A percentile compares a stretch with the other conserved stretches of the same genome.
phyloP scores from a whole-genome alignment of 108 stramenopile genomes.

The Fragilaria crotonensis region DNA sequence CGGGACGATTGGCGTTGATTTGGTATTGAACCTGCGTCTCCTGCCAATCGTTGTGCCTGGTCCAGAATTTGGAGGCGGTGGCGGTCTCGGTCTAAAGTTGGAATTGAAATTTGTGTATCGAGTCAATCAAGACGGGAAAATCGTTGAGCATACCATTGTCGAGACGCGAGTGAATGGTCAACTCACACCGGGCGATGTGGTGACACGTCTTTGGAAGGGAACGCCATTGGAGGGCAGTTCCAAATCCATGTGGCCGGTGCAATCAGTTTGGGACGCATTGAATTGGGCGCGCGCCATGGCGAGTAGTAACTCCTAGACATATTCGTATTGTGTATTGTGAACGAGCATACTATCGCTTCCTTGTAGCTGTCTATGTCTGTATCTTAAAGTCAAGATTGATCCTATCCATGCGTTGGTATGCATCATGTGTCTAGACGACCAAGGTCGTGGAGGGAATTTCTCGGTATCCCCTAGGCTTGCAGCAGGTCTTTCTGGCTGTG shows the following conservation, averaged over 20 bases:
- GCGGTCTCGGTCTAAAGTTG: slow-evolving; percentile 47
- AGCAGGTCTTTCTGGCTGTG: background rate
- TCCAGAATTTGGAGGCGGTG: slow-evolving; percentile 2
- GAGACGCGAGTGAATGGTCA: slow-evolving; percentile 72
- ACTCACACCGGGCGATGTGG: slow-evolving; percentile 60
- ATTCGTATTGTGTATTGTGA: background rate
- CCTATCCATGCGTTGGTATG: background rate
- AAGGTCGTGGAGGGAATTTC: background rate
- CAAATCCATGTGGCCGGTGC: background rate
- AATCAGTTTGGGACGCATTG: background rate
- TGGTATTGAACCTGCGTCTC: slow-evolving; percentile 33
- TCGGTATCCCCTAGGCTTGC: background rate
- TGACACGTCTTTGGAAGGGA: slow-evolving; percentile 49
- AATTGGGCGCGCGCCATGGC: background rate
- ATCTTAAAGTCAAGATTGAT: background rate
- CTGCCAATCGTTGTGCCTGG: background rate
- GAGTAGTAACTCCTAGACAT: background rate
- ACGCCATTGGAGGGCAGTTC: background rate
- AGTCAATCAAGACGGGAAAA: slow-evolving; percentile 40
- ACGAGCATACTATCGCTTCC: background rate
- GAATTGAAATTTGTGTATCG: slow-evolving; percentile 53
- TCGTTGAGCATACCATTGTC: slow-evolving; percentile 48
- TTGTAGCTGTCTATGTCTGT: background rate
- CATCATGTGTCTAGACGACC: background rate
- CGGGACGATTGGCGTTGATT: slow-evolving; percentile 32